These are phyloP conservation scores for Cucumis hystrix DNA, from an alignment of 306 rosid species.

Conservation along the genomic window DNA sequence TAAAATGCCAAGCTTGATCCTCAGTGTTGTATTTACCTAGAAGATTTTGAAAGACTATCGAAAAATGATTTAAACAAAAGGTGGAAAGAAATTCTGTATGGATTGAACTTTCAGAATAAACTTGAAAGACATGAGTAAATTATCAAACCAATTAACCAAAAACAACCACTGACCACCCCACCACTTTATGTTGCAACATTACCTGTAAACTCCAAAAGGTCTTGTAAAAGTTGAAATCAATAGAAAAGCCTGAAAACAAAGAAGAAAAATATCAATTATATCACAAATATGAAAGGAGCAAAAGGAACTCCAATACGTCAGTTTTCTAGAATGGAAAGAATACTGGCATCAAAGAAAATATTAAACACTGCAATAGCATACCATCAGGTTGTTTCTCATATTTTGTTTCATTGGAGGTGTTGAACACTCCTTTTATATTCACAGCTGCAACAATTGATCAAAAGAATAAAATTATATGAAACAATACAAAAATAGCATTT, in stretches of 20 bases:
- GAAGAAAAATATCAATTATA: background rate
- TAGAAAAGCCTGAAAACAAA: slow-evolving; percentile 65
- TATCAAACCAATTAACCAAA: background rate
- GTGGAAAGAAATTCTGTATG: background rate
- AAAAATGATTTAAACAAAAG: background rate
- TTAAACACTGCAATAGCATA: slow-evolving; percentile 15
- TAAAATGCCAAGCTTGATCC: background rate
- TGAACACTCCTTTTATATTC: slow-evolving; percentile 94
- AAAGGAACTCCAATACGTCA: background rate
- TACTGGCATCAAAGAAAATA: background rate
- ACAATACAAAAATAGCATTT: slow-evolving; percentile 7
- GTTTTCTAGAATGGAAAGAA: background rate
- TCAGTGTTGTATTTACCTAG: too few relatives aligned
- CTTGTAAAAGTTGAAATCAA: slow-evolving; percentile 95
- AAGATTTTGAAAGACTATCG: too few relatives aligned
- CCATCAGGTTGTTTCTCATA: slow-evolving; percentile 90
- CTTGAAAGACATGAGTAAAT: background rate
- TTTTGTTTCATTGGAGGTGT: slow-evolving; percentile 91
- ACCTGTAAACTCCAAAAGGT: slow-evolving; percentile 99
- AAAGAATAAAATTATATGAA: slow-evolving; percentile 8
- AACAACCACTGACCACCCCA: background rate
- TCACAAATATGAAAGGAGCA: background rate
- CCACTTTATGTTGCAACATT: slow-evolving; percentile 14
- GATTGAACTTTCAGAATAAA: background rate
- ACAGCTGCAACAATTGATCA: slow-evolving; percentile 49